Conservation (phyloP, 345 rosid genomes). For the Reutealis trisperma region DNA sequence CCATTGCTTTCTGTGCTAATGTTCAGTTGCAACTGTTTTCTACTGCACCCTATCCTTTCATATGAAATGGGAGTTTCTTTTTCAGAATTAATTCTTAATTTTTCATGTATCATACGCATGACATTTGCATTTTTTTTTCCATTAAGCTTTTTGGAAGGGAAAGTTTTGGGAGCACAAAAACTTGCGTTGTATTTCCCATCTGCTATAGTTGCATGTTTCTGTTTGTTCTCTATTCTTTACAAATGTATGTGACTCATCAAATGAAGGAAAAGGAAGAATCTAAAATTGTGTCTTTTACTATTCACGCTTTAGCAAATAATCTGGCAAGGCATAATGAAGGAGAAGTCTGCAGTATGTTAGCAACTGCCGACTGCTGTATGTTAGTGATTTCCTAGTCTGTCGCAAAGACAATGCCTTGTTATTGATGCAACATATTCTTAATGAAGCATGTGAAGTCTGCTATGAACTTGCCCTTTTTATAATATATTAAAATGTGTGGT, state of each 20-base stretch:
- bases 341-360: neutral
- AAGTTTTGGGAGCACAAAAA: neutral
- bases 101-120: too few species aligned
- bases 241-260: neutral
- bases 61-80: too few species aligned
- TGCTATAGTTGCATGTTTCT: neutral
- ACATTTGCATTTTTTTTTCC: too few species aligned
- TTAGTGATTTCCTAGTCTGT: neutral
- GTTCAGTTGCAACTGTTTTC: too few species aligned
- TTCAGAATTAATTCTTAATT: too few species aligned
- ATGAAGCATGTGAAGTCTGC: neutral
- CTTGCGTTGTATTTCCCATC: neutral
- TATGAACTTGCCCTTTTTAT: neutral
- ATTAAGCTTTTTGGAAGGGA: too few species aligned
- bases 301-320: neutral
- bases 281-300: neutral
- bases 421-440: constrained; percentile 5
- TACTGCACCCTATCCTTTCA: too few species aligned
- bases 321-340: neutral
- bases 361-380: neutral
- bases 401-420: neutral
- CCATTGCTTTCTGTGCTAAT: too few species aligned
- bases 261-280: neutral
- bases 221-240: neutral
- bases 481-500: too few species aligned